A percentile compares a stretch with the other conserved stretches of the same genome.
Conservation (phyloP, 2,329 filamentous ascomycete species). For the Sporothrix euskadiensis region DNA sequence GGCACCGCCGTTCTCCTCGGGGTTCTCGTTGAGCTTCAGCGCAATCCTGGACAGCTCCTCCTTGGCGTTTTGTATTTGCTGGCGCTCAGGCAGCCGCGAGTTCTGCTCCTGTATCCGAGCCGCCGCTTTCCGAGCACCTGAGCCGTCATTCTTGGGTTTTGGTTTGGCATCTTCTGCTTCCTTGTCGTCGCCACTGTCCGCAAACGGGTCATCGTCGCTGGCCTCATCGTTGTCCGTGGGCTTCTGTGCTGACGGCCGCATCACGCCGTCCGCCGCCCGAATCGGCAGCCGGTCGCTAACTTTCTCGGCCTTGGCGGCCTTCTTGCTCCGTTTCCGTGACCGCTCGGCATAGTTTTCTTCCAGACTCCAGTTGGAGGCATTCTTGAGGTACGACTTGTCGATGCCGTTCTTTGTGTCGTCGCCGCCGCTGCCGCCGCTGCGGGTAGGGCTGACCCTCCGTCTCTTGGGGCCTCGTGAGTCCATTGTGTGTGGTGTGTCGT, state of each 20-base stretch:
- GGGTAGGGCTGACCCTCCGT: constrained; percentile 58
- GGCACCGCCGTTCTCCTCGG: constrained; percentile 81
- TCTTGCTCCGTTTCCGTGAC: constrained; percentile 55
- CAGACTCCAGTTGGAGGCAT: constrained; percentile 81
- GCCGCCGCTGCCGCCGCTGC: constrained; percentile 47
- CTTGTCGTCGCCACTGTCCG: constrained; percentile 49
- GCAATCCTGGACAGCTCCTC: constrained; percentile 89
- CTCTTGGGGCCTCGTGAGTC: constrained; percentile 55
- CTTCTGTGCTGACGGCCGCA: constrained; percentile 58
- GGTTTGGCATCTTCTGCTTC: constrained; percentile 42
- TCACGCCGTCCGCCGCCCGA: constrained; percentile 74
- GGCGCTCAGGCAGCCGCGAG: constrained; percentile 37
- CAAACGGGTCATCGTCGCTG: constrained; percentile 56
- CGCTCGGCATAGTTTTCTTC: constrained; percentile 88
- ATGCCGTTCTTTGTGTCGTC: constrained; percentile 47
- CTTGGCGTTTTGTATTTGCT: constrained; percentile 84
- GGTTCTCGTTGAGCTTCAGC: constrained; percentile 79
- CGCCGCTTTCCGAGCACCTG: background rate
- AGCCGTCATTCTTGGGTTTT: background rate
- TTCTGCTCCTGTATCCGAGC: constrained; percentile 8
- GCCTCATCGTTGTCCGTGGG: constrained; percentile 61
- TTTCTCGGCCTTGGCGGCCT: constrained; percentile 70
- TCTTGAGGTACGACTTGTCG: constrained; percentile 69
- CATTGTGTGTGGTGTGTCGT: constrained; percentile 41
- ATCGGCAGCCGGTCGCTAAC: constrained; percentile 80